Percentiles rank a stretch among this genome's conserved stretches.
phyloP scores from a whole-genome alignment of 176 grass and related monocot species.

The Musa schizocarpa region DNA sequence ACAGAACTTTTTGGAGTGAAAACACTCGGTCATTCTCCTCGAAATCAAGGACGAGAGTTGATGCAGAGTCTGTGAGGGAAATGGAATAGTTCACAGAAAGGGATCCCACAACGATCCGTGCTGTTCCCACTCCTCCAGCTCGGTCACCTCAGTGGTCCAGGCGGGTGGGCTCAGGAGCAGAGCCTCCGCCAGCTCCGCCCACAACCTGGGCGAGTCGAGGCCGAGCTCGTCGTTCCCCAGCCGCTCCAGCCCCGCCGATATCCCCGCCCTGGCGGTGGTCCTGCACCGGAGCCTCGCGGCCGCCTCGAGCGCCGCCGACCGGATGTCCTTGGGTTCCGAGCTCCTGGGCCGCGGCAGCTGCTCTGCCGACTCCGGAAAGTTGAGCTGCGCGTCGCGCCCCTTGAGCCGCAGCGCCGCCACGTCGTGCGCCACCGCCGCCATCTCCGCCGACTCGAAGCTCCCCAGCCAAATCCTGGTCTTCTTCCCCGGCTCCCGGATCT shows the following conservation, averaged over 20 bases:
- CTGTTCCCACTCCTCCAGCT: slow-evolving; percentile 67
- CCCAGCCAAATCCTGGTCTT: slow-evolving; percentile 95
- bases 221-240: slow-evolving; percentile 43
- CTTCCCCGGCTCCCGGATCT: slow-evolving; percentile 97
- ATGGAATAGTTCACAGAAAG: slow-evolving; percentile 21
- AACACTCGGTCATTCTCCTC: no score
- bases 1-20: no score
- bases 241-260: neutral
- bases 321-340: slow-evolving; percentile 61
- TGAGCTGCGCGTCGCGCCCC: slow-evolving; percentile 55
- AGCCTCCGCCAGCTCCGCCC: slow-evolving; percentile 82
- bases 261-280: slow-evolving; percentile 21
- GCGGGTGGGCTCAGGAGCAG: slow-evolving; percentile 74
- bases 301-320: slow-evolving; percentile 74
- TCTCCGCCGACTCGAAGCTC: slow-evolving; percentile 88
- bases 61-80: slow-evolving; percentile 27
- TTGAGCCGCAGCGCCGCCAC: slow-evolving; percentile 62
- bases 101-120: slow-evolving; percentile 52
- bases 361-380: slow-evolving; percentile 53
- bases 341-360: slow-evolving; percentile 54
- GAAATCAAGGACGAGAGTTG: slow-evolving; percentile 20
- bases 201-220: slow-evolving; percentile 56
- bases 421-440: slow-evolving; percentile 87
- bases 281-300: slow-evolving; percentile 36
- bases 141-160: slow-evolving; percentile 27